These are phyloP conservation scores for Alisma plantagoaquatica DNA, from an alignment of 106 monocot species.

Conservation along the genomic window DNA sequence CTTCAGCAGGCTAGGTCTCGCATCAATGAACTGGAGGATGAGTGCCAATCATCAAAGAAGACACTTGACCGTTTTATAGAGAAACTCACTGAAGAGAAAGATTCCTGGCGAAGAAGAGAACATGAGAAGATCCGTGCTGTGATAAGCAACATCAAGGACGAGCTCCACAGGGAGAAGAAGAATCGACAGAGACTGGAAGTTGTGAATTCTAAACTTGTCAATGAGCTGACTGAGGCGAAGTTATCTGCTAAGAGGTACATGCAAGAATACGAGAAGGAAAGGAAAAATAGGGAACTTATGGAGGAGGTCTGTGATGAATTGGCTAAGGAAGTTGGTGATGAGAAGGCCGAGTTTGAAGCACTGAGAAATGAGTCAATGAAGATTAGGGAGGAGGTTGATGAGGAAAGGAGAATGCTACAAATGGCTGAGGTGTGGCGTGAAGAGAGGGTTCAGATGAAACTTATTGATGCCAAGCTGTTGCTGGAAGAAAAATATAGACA, in stretches of 20 bases:
- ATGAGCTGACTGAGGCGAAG: constrained; percentile 58
- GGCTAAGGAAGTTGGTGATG: constrained; percentile 65
- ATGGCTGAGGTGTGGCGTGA: constrained; percentile 94
- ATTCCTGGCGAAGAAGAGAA: constrained; percentile 50
- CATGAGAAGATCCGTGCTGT: constrained; percentile 52
- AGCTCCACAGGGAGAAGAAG: constrained; percentile 60
- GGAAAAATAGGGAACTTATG: constrained; percentile 55
- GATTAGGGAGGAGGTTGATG: constrained; percentile 60
- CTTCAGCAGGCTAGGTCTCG: constrained; percentile 38
- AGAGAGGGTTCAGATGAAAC: constrained; percentile 91
- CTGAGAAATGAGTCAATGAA: constrained; percentile 51
- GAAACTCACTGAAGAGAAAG: constrained; percentile 60
- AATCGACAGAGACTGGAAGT: constrained; percentile 36
- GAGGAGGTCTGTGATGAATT: constrained; percentile 82
- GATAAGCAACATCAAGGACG: constrained; percentile 44
- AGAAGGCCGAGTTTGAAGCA: constrained; percentile 57
- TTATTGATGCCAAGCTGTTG: constrained; percentile 72
- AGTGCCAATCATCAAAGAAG: constrained; percentile 39
- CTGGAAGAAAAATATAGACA: constrained; percentile 62
- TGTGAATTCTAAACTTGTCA: constrained; percentile 49
- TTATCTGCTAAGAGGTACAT: constrained; percentile 32
- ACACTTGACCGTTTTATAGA: constrained; percentile 49
- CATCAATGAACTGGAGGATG: constrained; percentile 48
- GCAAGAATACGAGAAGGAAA: constrained; percentile 70
- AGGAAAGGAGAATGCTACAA: constrained; percentile 83